Evolutionary conservation across 495 filamentous ascomycete genomes (phyloP).

Genomic region (Podospora australis): DNA sequence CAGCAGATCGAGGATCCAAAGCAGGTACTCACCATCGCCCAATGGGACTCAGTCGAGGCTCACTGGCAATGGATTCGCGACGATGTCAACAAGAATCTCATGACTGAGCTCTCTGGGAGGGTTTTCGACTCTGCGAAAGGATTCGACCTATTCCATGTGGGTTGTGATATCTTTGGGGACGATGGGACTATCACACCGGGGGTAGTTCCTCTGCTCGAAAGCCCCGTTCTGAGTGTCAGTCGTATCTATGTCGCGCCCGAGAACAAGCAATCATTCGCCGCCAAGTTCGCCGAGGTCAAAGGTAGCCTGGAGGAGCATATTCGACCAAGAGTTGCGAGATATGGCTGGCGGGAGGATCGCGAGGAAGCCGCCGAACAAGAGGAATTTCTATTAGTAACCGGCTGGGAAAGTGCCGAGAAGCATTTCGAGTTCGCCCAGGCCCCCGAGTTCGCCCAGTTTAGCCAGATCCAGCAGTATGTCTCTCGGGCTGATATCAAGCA

Average conservation of each 20-base stretch:
- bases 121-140: slow-evolving; percentile 20
- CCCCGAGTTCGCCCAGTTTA: slow-evolving; percentile 33
- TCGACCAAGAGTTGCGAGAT: slow-evolving; percentile 30
- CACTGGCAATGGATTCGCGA: slow-evolving; percentile 46
- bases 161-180: slow-evolving; percentile 29
- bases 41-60: slow-evolving; percentile 43
- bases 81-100: slow-evolving; percentile 24
- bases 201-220: slow-evolving; percentile 26
- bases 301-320: slow-evolving; percentile 35
- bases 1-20: slow-evolving; percentile 43
- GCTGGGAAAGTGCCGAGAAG: slow-evolving; percentile 44
- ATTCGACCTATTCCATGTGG: slow-evolving; percentile 32
- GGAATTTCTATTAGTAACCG: slow-evolving; percentile 48
- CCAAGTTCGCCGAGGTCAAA: slow-evolving; percentile 35
- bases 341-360: slow-evolving; percentile 46
- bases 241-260: slow-evolving; percentile 37
- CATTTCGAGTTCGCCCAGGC: slow-evolving; percentile 37
- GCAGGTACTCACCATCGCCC: slow-evolving; percentile 42
- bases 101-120: slow-evolving; percentile 14
- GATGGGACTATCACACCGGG: too few relatives aligned
- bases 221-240: slow-evolving; percentile 38
- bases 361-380: slow-evolving; percentile 38
- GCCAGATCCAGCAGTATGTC: slow-evolving; percentile 22
- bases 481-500: slow-evolving; percentile 41
- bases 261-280: slow-evolving; percentile 37